Evolutionary conservation across 2,329 filamentous ascomycete species (phyloP).

Genomic region (Trichoderma lentiforme): DNA sequence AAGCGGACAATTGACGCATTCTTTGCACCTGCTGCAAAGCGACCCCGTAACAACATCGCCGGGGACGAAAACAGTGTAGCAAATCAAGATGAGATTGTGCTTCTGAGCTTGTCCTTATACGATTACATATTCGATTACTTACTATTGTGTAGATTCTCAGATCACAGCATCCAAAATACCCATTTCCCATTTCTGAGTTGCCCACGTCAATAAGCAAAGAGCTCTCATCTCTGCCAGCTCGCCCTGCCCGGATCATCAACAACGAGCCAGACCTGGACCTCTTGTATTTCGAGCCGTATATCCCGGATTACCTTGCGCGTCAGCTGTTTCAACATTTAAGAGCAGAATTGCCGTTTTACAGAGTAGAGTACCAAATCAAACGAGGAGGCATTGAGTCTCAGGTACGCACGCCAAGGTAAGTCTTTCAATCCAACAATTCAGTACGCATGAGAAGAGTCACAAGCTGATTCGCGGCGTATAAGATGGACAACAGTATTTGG

Average conservation of each 20-base stretch:
- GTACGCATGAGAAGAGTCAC: background rate
- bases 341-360: conserved; percentile 69
- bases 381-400: conserved; percentile 60
- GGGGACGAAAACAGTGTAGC: background rate
- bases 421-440: background rate
- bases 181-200: conserved; percentile 48
- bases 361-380: conserved; percentile 70
- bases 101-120: too few relatives aligned
- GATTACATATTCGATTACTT: background rate
- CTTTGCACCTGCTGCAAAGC: conserved; percentile 44
- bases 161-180: conserved; percentile 46
- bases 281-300: conserved; percentile 71
- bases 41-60: conserved; percentile 20
- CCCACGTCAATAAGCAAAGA: conserved; percentile 38
- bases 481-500: conserved; percentile 56
- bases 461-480: background rate
- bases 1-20: conserved; percentile 65
- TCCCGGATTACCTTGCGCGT: conserved; percentile 53
- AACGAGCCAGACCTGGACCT: conserved; percentile 70
- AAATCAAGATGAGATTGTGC: conserved; percentile 9
- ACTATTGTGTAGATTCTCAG: conserved; percentile 22
- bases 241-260: conserved; percentile 55
- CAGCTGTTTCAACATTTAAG: conserved; percentile 69
- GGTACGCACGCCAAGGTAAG: conserved; percentile 52
- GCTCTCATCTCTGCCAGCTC: conserved; percentile 46